Conservation (phyloP, 805 yeast species). For the Wickerhamomyces chambardii region DNA sequence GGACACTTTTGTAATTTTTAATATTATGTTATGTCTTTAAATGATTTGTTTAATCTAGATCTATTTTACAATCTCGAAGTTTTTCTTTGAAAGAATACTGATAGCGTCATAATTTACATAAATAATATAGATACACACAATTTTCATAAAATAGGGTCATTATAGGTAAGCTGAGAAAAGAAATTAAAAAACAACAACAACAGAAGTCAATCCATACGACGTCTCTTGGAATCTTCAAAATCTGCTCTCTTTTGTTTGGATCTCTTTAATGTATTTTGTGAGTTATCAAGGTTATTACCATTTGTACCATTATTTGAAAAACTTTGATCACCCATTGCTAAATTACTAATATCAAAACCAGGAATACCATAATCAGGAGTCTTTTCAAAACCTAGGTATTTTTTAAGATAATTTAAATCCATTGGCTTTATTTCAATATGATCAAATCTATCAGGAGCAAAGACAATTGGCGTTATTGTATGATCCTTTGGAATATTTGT, state of each 20-base stretch:
- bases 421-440: constrained; percentile 41
- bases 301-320: constrained; percentile 1
- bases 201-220: constrained; percentile 11
- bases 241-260: constrained; percentile 26
- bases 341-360: constrained; percentile 60
- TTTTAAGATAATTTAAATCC: constrained; percentile 36
- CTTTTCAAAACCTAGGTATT: constrained; percentile 50
- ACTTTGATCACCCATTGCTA: constrained; percentile 45
- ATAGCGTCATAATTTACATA: too few relatives aligned
- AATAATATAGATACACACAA: too few relatives aligned
- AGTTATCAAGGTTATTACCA: too few relatives aligned
- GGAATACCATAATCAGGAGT: constrained; percentile 66
- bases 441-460: constrained; percentile 19
- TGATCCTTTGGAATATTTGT: constrained; percentile 42
- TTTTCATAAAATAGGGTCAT: too few relatives aligned
- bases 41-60: too few relatives aligned
- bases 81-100: too few relatives aligned
- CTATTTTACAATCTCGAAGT: too few relatives aligned
- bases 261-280: constrained; percentile 20
- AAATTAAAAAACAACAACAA: background rate
- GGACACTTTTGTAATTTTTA: too few relatives aligned
- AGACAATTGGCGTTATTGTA: constrained; percentile 27
- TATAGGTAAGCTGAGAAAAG: background rate
- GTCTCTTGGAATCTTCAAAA: constrained; percentile 20
- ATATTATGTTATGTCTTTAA: too few relatives aligned